These are phyloP conservation scores for Rubroshorea leprosula DNA, from an alignment of 345 rosid genomes.

Conservation along the genomic window DNA sequence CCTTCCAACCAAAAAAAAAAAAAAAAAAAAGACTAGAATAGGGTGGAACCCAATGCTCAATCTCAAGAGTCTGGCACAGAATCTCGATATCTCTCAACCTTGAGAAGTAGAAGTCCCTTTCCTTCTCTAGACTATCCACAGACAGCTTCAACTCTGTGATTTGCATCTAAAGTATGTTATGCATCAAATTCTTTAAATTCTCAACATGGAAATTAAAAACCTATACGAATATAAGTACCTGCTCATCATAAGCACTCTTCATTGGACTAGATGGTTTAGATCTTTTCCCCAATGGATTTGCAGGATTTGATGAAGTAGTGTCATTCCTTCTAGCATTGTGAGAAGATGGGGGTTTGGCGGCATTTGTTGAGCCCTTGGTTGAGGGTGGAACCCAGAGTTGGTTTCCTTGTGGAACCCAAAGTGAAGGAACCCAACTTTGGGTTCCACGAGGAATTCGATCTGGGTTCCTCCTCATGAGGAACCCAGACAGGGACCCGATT, in stretches of 20 bases:
- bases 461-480: no score
- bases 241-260: slow-evolving; percentile 70
- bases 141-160: slow-evolving; percentile 87
- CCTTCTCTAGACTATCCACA: no score
- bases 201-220: no score
- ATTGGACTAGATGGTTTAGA: slow-evolving; percentile 38
- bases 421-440: no score
- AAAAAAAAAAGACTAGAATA: slow-evolving; percentile 26
- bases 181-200: slow-evolving; percentile 11
- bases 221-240: slow-evolving; percentile 33
- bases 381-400: no score
- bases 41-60: slow-evolving; percentile 59
- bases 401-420: no score
- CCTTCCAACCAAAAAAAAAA: no score
- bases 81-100: slow-evolving; percentile 90
- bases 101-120: no score
- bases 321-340: slow-evolving; percentile 50
- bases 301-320: slow-evolving; percentile 26
- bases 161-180: slow-evolving; percentile 28
- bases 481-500: no score
- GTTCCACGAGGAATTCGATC: no score
- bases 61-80: slow-evolving; percentile 62
- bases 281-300: slow-evolving; percentile 44
- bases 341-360: slow-evolving; percentile 54
- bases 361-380: slow-evolving; percentile 46